Evolutionary conservation across 805 yeast species (phyloP).

Genomic region (Starmera amethionina): DNA sequence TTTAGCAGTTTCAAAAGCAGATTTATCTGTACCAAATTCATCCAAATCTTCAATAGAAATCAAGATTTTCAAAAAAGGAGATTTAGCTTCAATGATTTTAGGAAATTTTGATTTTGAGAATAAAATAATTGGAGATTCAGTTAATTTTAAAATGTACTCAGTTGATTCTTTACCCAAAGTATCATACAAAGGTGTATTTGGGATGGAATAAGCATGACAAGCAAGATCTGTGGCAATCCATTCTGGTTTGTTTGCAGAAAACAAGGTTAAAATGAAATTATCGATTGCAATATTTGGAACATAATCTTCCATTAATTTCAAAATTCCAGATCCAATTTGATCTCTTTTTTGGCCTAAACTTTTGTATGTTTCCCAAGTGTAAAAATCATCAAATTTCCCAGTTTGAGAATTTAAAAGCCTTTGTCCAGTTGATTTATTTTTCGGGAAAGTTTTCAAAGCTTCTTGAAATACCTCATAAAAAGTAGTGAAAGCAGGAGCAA

Average conservation of each 20-base stretch:
- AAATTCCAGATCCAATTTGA: slow-evolving; percentile 46
- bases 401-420: slow-evolving; percentile 24
- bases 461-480: slow-evolving; percentile 34
- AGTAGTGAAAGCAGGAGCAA: slow-evolving; percentile 37
- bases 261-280: slow-evolving; percentile 43
- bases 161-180: slow-evolving; percentile 53
- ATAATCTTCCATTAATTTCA: slow-evolving; percentile 30
- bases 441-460: slow-evolving; percentile 26
- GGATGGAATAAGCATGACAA: slow-evolving; percentile 44
- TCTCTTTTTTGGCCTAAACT: slow-evolving; percentile 33
- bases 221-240: slow-evolving; percentile 69
- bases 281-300: slow-evolving; percentile 21
- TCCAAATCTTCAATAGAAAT: slow-evolving; percentile 44
- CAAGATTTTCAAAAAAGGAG: slow-evolving; percentile 38
- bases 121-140: slow-evolving; percentile 53
- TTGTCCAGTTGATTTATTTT: slow-evolving; percentile 36
- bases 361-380: slow-evolving; percentile 32
- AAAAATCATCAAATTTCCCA: slow-evolving; percentile 29
- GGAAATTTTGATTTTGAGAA: slow-evolving; percentile 42
- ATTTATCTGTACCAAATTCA: slow-evolving; percentile 21
- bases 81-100: slow-evolving; percentile 35
- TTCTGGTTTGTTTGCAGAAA: slow-evolving; percentile 50
- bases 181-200: slow-evolving; percentile 48
- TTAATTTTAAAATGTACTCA: slow-evolving; percentile 48
- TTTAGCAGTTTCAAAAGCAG: slow-evolving; percentile 19